Evolutionary conservation across 1,139 yeast genomes (phyloP), one percentile per base, ranked within the genome.

Genomic region (Blastobotrys niveus): DNA sequence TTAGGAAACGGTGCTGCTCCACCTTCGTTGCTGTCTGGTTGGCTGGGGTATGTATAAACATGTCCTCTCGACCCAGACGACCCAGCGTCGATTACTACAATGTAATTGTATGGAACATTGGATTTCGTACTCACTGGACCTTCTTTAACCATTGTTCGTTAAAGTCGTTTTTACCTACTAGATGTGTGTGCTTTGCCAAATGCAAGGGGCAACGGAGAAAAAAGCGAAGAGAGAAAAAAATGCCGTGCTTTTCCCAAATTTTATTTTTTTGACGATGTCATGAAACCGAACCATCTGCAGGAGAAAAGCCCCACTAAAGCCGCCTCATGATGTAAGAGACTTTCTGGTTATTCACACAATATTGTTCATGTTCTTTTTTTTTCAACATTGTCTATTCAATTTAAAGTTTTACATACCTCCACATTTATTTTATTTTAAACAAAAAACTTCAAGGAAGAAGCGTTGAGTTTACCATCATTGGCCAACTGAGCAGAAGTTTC

Each of bases 1-100:
- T 83, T 80, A 2, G 74, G 66, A 20, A 63, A 56, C 20, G 56
- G 47, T 20, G 14, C 9, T 17, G 17, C 22, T 2, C 8, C 26
- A 8, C 31, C 14, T 3, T 14, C 5, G 20, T 38, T 12, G 10
- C 9, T 32, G 21, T 39, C 46, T 22, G 32, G 35, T 27, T 41
- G 41, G 25, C 49, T 47, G 31, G 77, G 66, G 84, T 87, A 83
- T 48, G 74, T 73, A 61, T 86, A 86, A 2, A 86, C 74, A 56
- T 75, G 82, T 0, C 83, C 83, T 14, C 95, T 66, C 1, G 93
- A 80, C 0, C 95, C 95, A 38, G 79, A 79, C 1, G 93, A 82
- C 0, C 95, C 95, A 0, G 94, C 83, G 59, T 86, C 95, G 18
- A 86, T 78, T 9, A 86, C 72, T 2, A 86, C 76, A 2, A 84